Base-by-base conservation (phyloP, 345 rosid species). In the Brassica nigra region DNA sequence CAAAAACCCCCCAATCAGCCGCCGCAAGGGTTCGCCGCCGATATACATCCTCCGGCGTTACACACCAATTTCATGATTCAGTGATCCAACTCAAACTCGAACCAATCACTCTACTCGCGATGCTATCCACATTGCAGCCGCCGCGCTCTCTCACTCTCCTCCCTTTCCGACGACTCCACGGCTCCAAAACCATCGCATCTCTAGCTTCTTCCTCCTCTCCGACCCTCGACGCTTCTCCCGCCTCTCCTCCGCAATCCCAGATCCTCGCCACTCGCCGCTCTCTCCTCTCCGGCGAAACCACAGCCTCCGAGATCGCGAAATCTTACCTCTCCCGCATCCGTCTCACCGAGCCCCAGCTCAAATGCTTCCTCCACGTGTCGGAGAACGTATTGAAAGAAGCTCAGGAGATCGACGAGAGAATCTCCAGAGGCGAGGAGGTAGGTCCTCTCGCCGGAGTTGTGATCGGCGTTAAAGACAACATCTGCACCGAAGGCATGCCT, bases 71-170 rank as follows among this genome's bases (percentile, higher is more conserved):
- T 23, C 27, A 23, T 34, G n/a, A 62, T 31, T 69, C 37, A 8
- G 5, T 34, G 55, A 70, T 52, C 29, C 14, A 23, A 34, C 12
- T 72, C 73, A 27, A 55, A 64, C 70, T 64, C 42, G 2, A 1
- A 28, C 33, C 23, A 6, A 61, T 6, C 31, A 20, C 3, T 42
- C 4, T 18, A 14, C 23, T 2, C 39, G 63, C 83, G 47, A 76
- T 85, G 88, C 42, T 87, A 42, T 83, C 89, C 15, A 83, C 86
- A 65, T 82, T 84, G 27, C 86, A 88, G 61, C 86, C 89, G 16
- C 89, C 84, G 9, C 90, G 84, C 58, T 78, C 84, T 52, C 86
- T 85, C 37, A 82, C 84, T 47, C 90, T 84, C 77, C 79, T 86
- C 74, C 84, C 90, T 61, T 75, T 85, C 76, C 84, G 78, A 47